Conservation (phyloP, 306 rosid genomes). For the Cotoneaster glaucophyllus region DNA sequence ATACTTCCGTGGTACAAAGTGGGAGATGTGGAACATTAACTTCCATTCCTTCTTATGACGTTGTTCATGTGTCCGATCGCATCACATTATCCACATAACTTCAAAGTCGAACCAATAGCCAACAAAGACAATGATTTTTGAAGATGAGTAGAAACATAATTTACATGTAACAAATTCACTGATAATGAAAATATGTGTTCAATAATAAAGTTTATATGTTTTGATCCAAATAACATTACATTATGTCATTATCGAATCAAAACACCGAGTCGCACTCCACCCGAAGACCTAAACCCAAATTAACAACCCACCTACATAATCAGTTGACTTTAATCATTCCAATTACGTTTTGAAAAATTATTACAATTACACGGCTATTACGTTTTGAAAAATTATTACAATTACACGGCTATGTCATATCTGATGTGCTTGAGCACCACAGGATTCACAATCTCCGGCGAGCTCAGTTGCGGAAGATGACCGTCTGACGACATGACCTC, state of each 20-base stretch:
- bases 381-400: too few relatives aligned
- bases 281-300: too few relatives aligned
- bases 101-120: neutral
- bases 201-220: too few relatives aligned
- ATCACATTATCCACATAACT: too few relatives aligned
- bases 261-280: too few relatives aligned
- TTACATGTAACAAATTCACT: too few relatives aligned
- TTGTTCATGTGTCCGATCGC: neutral
- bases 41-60: neutral
- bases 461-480: slow-evolving; percentile 82
- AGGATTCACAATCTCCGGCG: slow-evolving; percentile 67
- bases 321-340: neutral
- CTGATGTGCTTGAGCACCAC: slow-evolving; percentile 63
- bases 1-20: too few relatives aligned
- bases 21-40: neutral
- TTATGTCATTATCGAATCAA: too few relatives aligned
- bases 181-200: too few relatives aligned
- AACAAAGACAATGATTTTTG: neutral
- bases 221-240: too few relatives aligned
- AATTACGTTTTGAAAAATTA: neutral
- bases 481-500: slow-evolving; percentile 77
- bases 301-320: neutral
- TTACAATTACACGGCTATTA: slow-evolving; percentile 23
- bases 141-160: too few relatives aligned
- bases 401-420: slow-evolving; percentile 34